Conservation (phyloP, 208 protist species). For the Trypanosoma cruzi region DNA sequence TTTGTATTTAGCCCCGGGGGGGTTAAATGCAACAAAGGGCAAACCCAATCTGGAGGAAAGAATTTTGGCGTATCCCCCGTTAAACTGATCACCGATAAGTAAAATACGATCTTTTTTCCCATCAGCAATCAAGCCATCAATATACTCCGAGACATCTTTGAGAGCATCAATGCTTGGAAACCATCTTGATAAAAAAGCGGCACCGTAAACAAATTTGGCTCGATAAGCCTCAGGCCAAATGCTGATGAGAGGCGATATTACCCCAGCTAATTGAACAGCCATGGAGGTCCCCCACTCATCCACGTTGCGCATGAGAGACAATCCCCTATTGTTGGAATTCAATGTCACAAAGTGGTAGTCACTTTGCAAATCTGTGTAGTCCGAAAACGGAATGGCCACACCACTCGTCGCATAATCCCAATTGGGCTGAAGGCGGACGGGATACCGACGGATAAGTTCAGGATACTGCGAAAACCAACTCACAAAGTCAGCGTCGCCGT, state of each 20-base stretch:
- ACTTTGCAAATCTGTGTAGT: constrained; percentile 71
- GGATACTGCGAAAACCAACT: constrained; percentile 73
- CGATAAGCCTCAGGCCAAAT: constrained; percentile 73
- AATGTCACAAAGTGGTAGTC: constrained; percentile 87
- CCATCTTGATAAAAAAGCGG: constrained; percentile 68
- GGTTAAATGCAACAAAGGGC: constrained; percentile 82
- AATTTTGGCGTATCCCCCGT: constrained; percentile 87
- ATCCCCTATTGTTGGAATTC: constrained; percentile 76
- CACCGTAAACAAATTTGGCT: constrained; percentile 50
- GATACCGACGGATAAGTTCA: constrained; percentile 62
- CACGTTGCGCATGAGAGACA: constrained; percentile 71
- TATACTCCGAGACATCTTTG: constrained; percentile 49
- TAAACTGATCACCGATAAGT: constrained; percentile 87
- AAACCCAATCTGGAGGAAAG: constrained; percentile 51
- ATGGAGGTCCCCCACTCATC: constrained; percentile 87
- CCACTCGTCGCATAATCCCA: constrained; percentile 67
- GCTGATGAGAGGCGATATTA: constrained; percentile 67
- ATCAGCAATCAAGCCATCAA: constrained; percentile 40
- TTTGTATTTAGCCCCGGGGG: constrained; percentile 74
- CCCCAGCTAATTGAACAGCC: constrained; percentile 60
- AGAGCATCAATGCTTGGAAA: constrained; percentile 61
- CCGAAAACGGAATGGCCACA: constrained; percentile 69
- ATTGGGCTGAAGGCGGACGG: constrained; percentile 53
- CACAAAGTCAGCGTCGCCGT: constrained; percentile 72
- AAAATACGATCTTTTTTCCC: constrained; percentile 49